Conservation (phyloP, 441 rosid genomes). For the Adansonia grandidieri region DNA sequence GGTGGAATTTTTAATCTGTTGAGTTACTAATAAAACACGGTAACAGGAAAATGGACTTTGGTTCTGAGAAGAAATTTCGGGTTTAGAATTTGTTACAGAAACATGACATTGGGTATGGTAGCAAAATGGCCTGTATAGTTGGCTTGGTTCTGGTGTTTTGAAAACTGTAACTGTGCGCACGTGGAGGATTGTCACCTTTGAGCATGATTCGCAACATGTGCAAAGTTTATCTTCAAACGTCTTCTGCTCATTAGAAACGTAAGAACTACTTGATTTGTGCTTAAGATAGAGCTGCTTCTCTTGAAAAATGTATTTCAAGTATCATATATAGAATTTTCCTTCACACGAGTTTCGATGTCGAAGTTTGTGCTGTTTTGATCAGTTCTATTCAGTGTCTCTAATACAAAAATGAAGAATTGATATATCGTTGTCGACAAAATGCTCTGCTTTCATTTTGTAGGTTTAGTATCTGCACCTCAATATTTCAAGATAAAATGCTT, state of each 20-base stretch:
- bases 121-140: neutral
- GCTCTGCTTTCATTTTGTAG: slow-evolving; percentile 31
- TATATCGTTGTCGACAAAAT: neutral
- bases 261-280: neutral
- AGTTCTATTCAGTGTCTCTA: neutral
- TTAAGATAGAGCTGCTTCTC: neutral
- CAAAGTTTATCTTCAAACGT: neutral
- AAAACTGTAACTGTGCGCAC: neutral
- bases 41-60: neutral
- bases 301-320: neutral
- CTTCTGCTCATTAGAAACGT: neutral
- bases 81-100: neutral
- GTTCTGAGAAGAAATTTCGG: neutral
- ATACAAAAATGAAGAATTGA: no score
- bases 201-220: neutral
- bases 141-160: neutral
- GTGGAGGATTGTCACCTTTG: neutral
- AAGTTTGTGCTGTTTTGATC: neutral
- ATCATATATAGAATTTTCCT: neutral
- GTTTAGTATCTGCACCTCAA: slow-evolving; percentile 18
- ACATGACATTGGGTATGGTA: neutral
- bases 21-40: neutral
- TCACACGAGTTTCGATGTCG: neutral
- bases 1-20: neutral
- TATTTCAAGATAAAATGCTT: neutral